Conservation (phyloP, 148 eudicot species). For the Cornus kousa region DNA sequence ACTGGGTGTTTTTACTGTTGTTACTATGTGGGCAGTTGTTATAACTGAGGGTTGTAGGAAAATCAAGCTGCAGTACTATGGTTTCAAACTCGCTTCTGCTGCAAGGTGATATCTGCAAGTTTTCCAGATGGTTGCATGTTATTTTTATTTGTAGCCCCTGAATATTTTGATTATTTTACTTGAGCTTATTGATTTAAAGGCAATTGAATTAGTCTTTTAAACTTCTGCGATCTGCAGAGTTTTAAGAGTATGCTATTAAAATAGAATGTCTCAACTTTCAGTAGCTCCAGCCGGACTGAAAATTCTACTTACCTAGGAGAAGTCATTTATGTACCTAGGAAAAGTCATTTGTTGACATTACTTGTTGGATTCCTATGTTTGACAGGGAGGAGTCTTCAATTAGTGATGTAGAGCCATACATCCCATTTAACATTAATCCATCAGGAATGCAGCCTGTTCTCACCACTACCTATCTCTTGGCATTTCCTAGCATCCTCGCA, state of each 20-base stretch:
- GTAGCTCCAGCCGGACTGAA: neutral
- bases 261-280: neutral
- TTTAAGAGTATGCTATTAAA: neutral
- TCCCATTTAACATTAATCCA: slow-evolving; percentile 96
- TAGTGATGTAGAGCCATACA: slow-evolving; percentile 94
- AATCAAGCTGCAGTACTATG: slow-evolving; percentile 89
- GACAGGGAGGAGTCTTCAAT: slow-evolving; percentile 74
- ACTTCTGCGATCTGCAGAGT: neutral
- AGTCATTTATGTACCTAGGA: neutral
- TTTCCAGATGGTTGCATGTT: neutral
- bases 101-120: slow-evolving; percentile 51
- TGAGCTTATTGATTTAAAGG: neutral
- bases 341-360: neutral
- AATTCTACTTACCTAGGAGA: neutral
- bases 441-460: slow-evolving; percentile 99
- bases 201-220: neutral
- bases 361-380: slow-evolving; percentile 12
- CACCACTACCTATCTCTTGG: slow-evolving; percentile 83
- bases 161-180: neutral
- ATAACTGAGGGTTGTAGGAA: slow-evolving; percentile 98
- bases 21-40: slow-evolving; percentile 94
- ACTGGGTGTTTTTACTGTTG: slow-evolving; percentile 60
- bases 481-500: slow-evolving; percentile 83
- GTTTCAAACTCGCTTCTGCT: slow-evolving; percentile 93
- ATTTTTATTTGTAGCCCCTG: neutral